Conservation (phyloP, 2,329 filamentous ascomycete genomes). For the Coleophoma crateriformis region DNA sequence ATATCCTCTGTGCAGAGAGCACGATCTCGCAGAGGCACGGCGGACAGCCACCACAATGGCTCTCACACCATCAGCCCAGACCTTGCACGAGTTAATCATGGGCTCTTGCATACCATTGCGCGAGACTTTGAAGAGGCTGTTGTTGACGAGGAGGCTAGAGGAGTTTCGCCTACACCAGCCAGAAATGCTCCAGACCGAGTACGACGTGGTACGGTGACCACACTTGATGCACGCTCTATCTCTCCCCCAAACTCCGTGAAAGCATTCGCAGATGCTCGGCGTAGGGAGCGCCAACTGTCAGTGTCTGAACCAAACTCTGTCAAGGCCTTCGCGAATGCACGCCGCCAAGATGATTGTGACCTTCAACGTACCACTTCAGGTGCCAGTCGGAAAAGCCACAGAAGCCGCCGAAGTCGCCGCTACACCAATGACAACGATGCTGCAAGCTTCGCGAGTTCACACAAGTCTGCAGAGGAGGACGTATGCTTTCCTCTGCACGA, state of each 20-base stretch:
- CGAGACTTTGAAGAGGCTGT: conserved; percentile 87
- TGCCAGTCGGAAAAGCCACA: conserved; percentile 55
- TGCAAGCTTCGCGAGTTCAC: conserved; percentile 55
- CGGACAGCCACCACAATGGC: conserved; percentile 60
- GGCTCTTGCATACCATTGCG: conserved; percentile 41
- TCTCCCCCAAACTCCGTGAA: conserved; percentile 97
- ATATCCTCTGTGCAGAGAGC: conserved; percentile 52
- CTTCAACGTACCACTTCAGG: conserved; percentile 69
- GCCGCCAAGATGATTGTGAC: conserved; percentile 61
- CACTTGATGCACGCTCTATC: conserved; percentile 57
- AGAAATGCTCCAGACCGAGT: conserved; percentile 26
- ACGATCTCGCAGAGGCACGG: conserved; percentile 63
- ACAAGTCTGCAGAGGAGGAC: conserved; percentile 75
- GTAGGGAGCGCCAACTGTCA: conserved; percentile 70
- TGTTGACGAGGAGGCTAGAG: conserved; percentile 64
- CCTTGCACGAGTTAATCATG: conserved; percentile 32
- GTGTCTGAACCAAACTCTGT: conserved; percentile 71
- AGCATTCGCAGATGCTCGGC: conserved; percentile 87
- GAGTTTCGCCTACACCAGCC: conserved; percentile 28
- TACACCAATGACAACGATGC: conserved; percentile 57
- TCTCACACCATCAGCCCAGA: conserved; percentile 32
- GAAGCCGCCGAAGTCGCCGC: conserved; percentile 49
- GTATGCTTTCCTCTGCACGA: conserved; percentile 77
- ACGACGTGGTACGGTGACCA: conserved; percentile 50
- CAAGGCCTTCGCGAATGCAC: conserved; percentile 87